Percentiles rank a stretch among this genome's conserved stretches.
Conservation (phyloP, 805 yeast species). For the Kluyveromyces nonfermentans region DNA sequence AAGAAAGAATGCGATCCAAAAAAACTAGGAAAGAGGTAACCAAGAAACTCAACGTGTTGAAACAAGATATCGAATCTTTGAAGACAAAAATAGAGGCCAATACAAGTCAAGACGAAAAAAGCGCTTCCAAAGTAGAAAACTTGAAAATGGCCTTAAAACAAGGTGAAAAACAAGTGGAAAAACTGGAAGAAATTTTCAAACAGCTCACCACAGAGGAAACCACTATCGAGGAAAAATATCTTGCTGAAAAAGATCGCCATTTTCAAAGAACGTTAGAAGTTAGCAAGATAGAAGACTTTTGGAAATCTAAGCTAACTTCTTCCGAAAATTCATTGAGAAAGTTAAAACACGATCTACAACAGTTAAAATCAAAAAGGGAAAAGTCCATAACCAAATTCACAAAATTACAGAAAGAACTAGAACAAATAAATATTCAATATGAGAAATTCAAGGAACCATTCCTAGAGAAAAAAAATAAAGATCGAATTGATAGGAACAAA, state of each 20-base stretch:
- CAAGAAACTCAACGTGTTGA: conserved; percentile 41
- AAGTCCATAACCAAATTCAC: conserved; percentile 14
- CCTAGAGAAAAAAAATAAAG: conserved; percentile 12
- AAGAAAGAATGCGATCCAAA: conserved; percentile 49
- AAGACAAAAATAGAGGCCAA: conserved; percentile 39
- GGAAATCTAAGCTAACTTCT: conserved; percentile 10
- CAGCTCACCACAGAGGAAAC: conserved; percentile 10
- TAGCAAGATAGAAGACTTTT: conserved; percentile 17
- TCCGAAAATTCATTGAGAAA: conserved; percentile 9
- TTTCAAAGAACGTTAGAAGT: conserved; percentile 28
- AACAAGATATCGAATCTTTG: conserved; percentile 48
- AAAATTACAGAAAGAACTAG: conserved; percentile 20
- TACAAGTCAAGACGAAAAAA: conserved; percentile 49
- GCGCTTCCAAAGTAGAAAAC: conserved; percentile 41
- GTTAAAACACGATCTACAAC: conserved; percentile 16
- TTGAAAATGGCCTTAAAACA: conserved; percentile 34
- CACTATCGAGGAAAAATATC: conserved; percentile 29
- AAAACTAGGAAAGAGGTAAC: conserved; percentile 49
- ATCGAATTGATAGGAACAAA: conserved; percentile 18
- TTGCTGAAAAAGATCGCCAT: conserved; percentile 29
- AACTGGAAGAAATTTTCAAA: conserved; percentile 17
- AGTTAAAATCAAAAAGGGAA: conserved; percentile 16
- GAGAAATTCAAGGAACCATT: conserved; percentile 19
- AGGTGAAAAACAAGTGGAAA: conserved; percentile 28
- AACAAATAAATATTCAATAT: conserved; percentile 16